A percentile compares a stretch with the other conserved stretches of the same genome.
Evolutionary conservation across 2,329 filamentous ascomycete species (phyloP).

Genomic region (Nemania sp.): DNA sequence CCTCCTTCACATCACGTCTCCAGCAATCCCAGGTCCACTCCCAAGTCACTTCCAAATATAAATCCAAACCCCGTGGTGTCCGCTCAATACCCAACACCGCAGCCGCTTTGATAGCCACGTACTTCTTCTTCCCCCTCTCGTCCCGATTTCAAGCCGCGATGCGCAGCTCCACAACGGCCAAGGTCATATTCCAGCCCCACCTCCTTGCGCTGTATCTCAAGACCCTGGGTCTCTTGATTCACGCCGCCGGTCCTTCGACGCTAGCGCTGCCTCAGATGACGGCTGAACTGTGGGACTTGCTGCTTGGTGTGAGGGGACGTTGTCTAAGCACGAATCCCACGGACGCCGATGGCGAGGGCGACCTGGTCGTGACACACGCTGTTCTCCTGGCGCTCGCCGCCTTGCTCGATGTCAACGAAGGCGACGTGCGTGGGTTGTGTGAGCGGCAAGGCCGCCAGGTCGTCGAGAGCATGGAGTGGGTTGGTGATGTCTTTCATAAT

Average conservation of each 20-base stretch:
- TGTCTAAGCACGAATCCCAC: constrained; percentile 47
- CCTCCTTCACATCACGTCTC: constrained; percentile 83
- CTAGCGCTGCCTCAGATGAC: constrained; percentile 79
- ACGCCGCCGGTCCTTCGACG: constrained; percentile 81
- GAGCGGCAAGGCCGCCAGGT: constrained; percentile 75
- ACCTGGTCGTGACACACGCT: constrained; percentile 71
- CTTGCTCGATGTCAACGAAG: constrained; percentile 79
- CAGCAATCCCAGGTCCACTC: constrained; percentile 47
- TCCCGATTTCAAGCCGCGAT: constrained; percentile 75
- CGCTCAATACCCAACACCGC: constrained; percentile 75
- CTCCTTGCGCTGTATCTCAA: constrained; percentile 82
- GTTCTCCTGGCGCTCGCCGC: constrained; percentile 80
- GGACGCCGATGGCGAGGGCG: constrained; percentile 38
- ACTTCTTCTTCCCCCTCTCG: constrained; percentile 86
- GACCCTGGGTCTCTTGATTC: constrained; percentile 80
- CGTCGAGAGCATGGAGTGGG: constrained; percentile 88
- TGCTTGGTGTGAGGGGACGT: constrained; percentile 68
- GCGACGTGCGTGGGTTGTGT: constrained; percentile 72
- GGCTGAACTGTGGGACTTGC: constrained; percentile 79
- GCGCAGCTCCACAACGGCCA: constrained; percentile 44
- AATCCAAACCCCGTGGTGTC: constrained; percentile 42
- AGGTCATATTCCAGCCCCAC: constrained; percentile 72
- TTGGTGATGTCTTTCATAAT: constrained; percentile 72
- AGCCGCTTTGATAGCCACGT: constrained; percentile 72
- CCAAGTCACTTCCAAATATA: constrained; percentile 29